phyloP scores from a whole-genome alignment of 108 stramenopile species.

The Discostella stelligeroides region DNA sequence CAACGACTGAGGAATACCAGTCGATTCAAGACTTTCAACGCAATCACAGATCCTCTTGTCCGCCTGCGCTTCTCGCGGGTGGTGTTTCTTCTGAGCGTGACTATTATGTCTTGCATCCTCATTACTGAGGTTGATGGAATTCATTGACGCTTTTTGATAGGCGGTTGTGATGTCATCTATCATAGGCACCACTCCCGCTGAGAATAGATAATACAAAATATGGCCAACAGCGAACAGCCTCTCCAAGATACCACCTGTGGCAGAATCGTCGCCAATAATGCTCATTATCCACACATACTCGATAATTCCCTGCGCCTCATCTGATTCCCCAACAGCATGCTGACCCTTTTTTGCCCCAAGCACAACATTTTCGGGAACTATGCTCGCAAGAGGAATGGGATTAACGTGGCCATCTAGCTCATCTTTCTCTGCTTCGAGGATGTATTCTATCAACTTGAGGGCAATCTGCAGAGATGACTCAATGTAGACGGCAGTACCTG shows the following conservation, averaged over 20 bases:
- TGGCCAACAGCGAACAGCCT: conserved; percentile 21
- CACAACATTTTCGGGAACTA: conserved; percentile 11
- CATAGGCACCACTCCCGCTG: not conserved
- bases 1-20: conserved; percentile 16
- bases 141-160: not conserved
- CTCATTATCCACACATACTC: too few species aligned
- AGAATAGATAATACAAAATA: too few species aligned
- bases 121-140: too few species aligned
- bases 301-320: not conserved
- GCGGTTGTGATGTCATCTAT: not conserved
- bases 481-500: conserved; percentile 1
- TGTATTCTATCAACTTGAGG: too few species aligned
- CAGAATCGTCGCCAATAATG: too few species aligned
- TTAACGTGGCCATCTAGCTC: not conserved
- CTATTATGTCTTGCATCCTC: not conserved
- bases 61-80: not conserved
- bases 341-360: not conserved
- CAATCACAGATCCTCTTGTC: not conserved
- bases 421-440: too few species aligned
- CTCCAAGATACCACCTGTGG: not conserved
- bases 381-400: too few species aligned
- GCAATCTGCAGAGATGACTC: conserved; percentile 18
- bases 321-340: not conserved
- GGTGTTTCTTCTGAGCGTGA: conserved; percentile 5
- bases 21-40: not conserved